Conservation (phyloP, 768 basidiomycete genomes). For the Phlegmacium glaucopus region DNA sequence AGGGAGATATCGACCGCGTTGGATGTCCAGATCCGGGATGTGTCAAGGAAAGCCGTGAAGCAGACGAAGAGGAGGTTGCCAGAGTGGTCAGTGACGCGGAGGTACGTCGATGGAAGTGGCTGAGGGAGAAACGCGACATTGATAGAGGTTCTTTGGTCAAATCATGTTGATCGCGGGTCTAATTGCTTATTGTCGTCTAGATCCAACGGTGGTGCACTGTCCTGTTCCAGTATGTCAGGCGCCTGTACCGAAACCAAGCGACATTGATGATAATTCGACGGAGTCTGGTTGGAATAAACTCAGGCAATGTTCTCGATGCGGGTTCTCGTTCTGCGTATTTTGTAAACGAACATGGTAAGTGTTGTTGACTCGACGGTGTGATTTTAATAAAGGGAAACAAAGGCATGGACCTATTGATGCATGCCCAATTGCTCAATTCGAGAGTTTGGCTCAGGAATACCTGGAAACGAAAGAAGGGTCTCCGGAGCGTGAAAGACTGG, state of each 20-base stretch:
- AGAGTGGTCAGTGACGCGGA: constrained; percentile 65
- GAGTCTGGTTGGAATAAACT: constrained; percentile 70
- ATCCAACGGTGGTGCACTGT: constrained; percentile 64
- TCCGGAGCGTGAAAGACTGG: constrained; percentile 45
- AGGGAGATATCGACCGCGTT: constrained; percentile 74
- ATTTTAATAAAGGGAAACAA: not conserved
- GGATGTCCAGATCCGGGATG: constrained; percentile 81
- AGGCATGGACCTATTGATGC: constrained; percentile 82
- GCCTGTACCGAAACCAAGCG: constrained; percentile 60
- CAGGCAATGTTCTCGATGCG: constrained; percentile 67
- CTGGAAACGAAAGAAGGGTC: constrained; percentile 53
- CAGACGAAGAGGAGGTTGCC: constrained; percentile 68
- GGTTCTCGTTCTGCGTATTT: constrained; percentile 79
- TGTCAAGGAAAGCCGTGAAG: constrained; percentile 60
- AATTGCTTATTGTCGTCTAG: constrained; percentile 1
- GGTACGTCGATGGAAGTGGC: constrained; percentile 72
- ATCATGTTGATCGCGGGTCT: constrained; percentile 6
- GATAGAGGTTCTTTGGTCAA: constrained; percentile 61
- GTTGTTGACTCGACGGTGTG: constrained; percentile 6
- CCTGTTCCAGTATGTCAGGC: constrained; percentile 79
- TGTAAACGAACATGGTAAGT: constrained; percentile 76
- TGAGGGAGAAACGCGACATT: constrained; percentile 65
- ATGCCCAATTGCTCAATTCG: constrained; percentile 68
- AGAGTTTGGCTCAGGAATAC: constrained; percentile 66
- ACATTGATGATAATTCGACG: constrained; percentile 28